Percentiles rank a stretch among this genome's conserved stretches.
These are phyloP conservation scores for Entoloma clypeatum DNA, from an alignment of 1,284 basidiomycete species.

Conservation along the genomic window DNA sequence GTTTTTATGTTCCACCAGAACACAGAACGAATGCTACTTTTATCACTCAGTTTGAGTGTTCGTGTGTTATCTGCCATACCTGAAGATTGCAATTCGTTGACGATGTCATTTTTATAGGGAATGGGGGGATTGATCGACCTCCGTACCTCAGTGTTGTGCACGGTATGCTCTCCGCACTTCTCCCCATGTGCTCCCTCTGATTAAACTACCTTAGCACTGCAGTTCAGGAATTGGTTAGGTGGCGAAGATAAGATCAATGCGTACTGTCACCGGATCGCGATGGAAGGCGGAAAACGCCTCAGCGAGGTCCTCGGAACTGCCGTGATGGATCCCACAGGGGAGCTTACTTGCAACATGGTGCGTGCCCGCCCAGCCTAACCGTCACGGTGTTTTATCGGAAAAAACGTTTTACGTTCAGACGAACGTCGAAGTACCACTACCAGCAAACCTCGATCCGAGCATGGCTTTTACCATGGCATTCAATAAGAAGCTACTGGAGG, in stretches of 20 bases:
- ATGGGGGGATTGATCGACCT: conserved; percentile 61
- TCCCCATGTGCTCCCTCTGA: neutral
- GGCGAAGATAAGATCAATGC: conserved; percentile 77
- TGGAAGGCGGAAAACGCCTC: conserved; percentile 66
- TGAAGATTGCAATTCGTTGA: neutral
- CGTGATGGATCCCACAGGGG: conserved; percentile 58
- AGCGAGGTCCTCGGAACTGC: conserved; percentile 63
- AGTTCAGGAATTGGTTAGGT: conserved; percentile 78
- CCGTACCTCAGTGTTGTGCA: conserved; percentile 51
- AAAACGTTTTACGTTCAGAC: conserved; percentile 32
- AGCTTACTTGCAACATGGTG: conserved; percentile 73
- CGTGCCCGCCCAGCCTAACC: conserved; percentile 18
- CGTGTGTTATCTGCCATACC: conserved; percentile 15
- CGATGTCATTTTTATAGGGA: conserved; percentile 51
- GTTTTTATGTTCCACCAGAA: conserved; percentile 47
- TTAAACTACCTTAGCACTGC: conserved; percentile 47
- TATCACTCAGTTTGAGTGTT: conserved; percentile 58
- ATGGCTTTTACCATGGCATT: conserved; percentile 27
- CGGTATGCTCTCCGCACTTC: conserved; percentile 35
- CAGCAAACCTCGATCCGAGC: conserved; percentile 31
- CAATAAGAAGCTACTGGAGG: conserved; percentile 34
- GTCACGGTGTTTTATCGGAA: neutral
- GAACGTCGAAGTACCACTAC: conserved; percentile 55
- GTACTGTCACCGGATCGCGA: conserved; percentile 74
- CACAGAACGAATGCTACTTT: conserved; percentile 44